Evolutionary conservation across 2,329 filamentous ascomycete species (phyloP), one percentile per base, ranked within the genome.

Genomic region (Trichophyton benhamiae): DNA sequence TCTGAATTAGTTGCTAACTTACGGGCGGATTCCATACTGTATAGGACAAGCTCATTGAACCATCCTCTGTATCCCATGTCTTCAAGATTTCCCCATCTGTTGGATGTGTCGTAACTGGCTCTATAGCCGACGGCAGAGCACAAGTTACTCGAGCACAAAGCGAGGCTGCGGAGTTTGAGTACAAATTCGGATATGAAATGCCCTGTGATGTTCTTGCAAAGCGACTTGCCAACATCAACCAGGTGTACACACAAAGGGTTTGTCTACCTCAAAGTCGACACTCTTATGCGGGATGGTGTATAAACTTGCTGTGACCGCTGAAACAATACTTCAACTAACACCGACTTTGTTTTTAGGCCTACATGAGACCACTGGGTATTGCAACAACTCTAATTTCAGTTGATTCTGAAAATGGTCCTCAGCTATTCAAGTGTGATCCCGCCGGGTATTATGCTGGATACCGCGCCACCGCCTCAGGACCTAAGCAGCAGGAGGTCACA

Each of bases 171-270:
- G 92, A 99, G 74, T 99, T 99, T 80, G 86, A 87, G 77, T 99
- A 99, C 85, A 96, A 96, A 80, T 96, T 85, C 74, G 94, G 94
- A 71, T 99, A 99, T 77, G 94, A 99, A 82, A 99, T 99, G 94
- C 94, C 94, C 63, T 95, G 91, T 75, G 94, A 99, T 77, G 94
- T 91, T 59, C 79, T 99, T 71, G 89, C 94, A 66, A 99, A 99
- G 84, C 85, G 94, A 73, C 80, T 99, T 77, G 94, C 94, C 74
- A 99, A 99, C 78, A 96, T 99, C 80, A 96, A 90, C 77, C 94
- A 99, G 78, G 94, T 99, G 67, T 99, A 97, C 78, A 99, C 94
- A 68, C 94, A 99, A 79, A 82, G 91, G 76, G 94, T 97, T 78
- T 75, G 82, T 73, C 9, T 58, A 13, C n/a, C 44, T 41, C 58